Evolutionary conservation across 768 basidiomycete species (phyloP), one percentile per base, ranked within the genome.

Genomic region (Boletus edulis): DNA sequence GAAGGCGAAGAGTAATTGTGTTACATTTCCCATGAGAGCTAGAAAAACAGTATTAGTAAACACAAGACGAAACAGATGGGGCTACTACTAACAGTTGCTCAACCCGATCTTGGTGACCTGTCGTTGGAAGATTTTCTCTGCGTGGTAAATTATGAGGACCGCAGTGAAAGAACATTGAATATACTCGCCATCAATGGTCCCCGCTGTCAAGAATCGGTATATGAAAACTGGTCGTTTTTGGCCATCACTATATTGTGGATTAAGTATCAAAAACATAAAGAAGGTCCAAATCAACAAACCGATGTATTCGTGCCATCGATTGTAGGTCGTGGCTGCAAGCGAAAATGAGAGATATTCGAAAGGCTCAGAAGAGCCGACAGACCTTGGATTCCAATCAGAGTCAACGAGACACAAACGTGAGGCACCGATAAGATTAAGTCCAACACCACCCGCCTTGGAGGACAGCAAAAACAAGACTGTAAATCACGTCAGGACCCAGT

Each of bases 251-350:
- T 46, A 55, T 62, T 20, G 57, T 54, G 11, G 53, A 54, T 48
- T 59, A 18, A 59, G 46, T 27, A 43, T 43, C 17, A 17, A 49
- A 53, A 20, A 34, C 56, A 49, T n/a, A 27, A 38, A 4, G 8
- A 15, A 37, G 10, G 5, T 38, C 39, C 49, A 22, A 55, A 6
- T 32, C 20, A 44, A 61, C 74, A 44, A 56, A 92, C 93, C 93
- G 82, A 72, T 96, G 92, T 67, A 95, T 96, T 46, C 96, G 84
- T 49, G 94, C 96, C 96, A 98, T 98, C 2, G 97, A 88, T 71
- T 99, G 97, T 17, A 94, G 71, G 73, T 99, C 97, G 63, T 90
- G 90, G 63, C 89, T 92, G 52, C 20, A 34, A 45, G 27, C 0
- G 31, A 29, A 52, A 31, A 54, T 51, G n/a, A 48, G 18, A 22